Evolutionary conservation across 2,329 filamentous ascomycete species (phyloP).

Genomic region (Penicillium oxalicum): DNA sequence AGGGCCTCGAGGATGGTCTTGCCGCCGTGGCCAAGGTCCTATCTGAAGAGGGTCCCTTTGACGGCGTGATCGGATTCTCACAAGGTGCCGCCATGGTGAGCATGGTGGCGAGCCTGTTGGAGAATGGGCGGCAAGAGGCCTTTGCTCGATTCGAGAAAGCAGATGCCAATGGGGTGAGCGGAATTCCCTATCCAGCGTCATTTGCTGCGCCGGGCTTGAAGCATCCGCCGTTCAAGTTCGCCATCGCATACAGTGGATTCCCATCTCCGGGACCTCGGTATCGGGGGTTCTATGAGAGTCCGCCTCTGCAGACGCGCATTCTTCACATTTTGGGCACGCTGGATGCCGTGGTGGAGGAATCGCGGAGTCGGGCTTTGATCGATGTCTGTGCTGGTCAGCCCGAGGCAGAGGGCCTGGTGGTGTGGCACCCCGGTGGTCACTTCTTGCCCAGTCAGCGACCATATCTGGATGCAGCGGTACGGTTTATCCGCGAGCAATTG

Average conservation of each 20-base stretch:
- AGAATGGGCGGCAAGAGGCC: slow-evolving; percentile 44
- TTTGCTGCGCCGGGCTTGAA: slow-evolving; percentile 37
- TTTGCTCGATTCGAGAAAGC: slow-evolving; percentile 41
- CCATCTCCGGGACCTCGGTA: slow-evolving; percentile 58
- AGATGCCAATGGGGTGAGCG: slow-evolving; percentile 14
- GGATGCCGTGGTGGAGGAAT: slow-evolving; percentile 83
- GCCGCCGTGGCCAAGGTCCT: slow-evolving; percentile 57
- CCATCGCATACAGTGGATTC: slow-evolving; percentile 73
- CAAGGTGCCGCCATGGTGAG: slow-evolving; percentile 70
- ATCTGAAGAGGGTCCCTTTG: slow-evolving; percentile 59
- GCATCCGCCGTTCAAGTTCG: slow-evolving; percentile 61
- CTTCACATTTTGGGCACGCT: slow-evolving; percentile 77
- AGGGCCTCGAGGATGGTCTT: slow-evolving; percentile 64
- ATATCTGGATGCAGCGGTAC: slow-evolving; percentile 68
- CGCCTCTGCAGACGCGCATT: slow-evolving; percentile 67
- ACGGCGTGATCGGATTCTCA: slow-evolving; percentile 75
- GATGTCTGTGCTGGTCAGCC: slow-evolving; percentile 57
- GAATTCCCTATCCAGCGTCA: slow-evolving; percentile 48
- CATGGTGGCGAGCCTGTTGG: slow-evolving; percentile 67
- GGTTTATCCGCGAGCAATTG: slow-evolving; percentile 58
- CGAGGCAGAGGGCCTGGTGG: slow-evolving; percentile 47
- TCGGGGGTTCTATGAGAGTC: slow-evolving; percentile 62
- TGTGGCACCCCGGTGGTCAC: slow-evolving; percentile 82
- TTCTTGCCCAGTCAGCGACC: slow-evolving; percentile 80
- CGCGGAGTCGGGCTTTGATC: slow-evolving; percentile 59